These are phyloP conservation scores for Priceomyces castillae DNA, from an alignment of 805 yeast genomes.

Conservation along the genomic window DNA sequence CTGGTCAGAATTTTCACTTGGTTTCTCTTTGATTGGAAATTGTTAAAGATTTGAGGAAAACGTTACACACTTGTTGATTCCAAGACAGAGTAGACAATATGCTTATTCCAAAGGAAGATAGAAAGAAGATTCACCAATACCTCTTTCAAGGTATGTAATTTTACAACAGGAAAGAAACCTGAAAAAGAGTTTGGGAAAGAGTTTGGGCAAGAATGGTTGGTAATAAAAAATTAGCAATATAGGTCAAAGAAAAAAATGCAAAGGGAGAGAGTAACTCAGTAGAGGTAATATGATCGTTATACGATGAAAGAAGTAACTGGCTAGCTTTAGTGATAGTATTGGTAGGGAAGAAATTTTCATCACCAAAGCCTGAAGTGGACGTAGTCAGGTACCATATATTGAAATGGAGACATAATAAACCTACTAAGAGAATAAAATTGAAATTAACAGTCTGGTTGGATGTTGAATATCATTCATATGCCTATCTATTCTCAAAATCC, in stretches of 20 bases:
- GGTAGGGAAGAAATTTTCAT: too few species aligned
- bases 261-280: neutral
- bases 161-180: neutral
- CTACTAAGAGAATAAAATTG: too few species aligned
- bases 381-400: too few species aligned
- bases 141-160: constrained; percentile 90
- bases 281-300: neutral
- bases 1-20: constrained; percentile 10
- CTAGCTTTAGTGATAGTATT: too few species aligned
- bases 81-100: constrained; percentile 41
- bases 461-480: too few species aligned
- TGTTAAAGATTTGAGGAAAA: constrained; percentile 6
- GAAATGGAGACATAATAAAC: too few species aligned
- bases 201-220: neutral
- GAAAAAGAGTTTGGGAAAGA: neutral
- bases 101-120: constrained; percentile 99
- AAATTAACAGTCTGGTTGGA: too few species aligned
- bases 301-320: too few species aligned
- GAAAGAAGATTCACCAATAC: constrained; percentile 98
- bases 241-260: neutral
- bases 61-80: constrained; percentile 6
- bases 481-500: too few species aligned
- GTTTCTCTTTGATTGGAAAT: constrained; percentile 1
- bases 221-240: too few species aligned
- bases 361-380: too few species aligned